Percentiles rank a stretch among this genome's conserved stretches.
These are phyloP conservation scores for Pseudodiploospora longispora DNA, from an alignment of 2,329 filamentous ascomycete genomes.

Conservation along the genomic window DNA sequence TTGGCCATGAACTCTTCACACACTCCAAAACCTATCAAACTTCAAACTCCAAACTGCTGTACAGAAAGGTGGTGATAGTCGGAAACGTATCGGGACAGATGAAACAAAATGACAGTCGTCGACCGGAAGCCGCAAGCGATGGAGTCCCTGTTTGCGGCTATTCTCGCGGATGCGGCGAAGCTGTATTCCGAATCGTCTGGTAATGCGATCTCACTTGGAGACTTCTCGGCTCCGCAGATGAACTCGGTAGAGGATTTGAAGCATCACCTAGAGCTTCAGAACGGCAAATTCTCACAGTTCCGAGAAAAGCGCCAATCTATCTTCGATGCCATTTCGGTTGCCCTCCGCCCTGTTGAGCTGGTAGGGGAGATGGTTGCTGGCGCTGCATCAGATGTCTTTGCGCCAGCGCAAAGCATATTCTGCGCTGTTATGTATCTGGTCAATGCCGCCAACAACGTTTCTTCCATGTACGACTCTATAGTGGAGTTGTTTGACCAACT, in stretches of 20 bases:
- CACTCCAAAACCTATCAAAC: too few relatives aligned
- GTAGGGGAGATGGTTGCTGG: slow-evolving; percentile 31
- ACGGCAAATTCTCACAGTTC: slow-evolving; percentile 28
- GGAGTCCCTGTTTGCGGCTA: slow-evolving; percentile 17
- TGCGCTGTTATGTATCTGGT: slow-evolving; percentile 35
- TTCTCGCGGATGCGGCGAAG: slow-evolving; percentile 26
- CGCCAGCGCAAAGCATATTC: slow-evolving; percentile 33
- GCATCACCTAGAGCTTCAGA: slow-evolving; percentile 24
- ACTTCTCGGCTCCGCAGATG: slow-evolving; percentile 26
- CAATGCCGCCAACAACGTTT: slow-evolving; percentile 36
- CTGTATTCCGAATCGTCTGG: slow-evolving; percentile 22
- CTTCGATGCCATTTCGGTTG: slow-evolving; percentile 23
- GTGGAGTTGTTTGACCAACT: slow-evolving; percentile 34
- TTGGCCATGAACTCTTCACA: too few relatives aligned
- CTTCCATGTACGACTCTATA: slow-evolving; percentile 36
- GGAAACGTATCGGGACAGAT: too few relatives aligned
- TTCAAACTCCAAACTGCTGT: too few relatives aligned
- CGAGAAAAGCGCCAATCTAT: slow-evolving; percentile 25
- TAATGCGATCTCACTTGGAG: slow-evolving; percentile 16
- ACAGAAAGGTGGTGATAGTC: too few relatives aligned
- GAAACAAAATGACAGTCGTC: background rate
- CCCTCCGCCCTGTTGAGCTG: slow-evolving; percentile 29
- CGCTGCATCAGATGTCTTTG: slow-evolving; percentile 29
- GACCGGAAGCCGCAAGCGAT: slow-evolving; percentile 2
- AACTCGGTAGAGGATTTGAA: slow-evolving; percentile 23